Percentiles rank a stretch among this genome's conserved stretches.
phyloP scores from a whole-genome alignment of 192 early-diverging fungal genomes.

The Podila horticola region DNA sequence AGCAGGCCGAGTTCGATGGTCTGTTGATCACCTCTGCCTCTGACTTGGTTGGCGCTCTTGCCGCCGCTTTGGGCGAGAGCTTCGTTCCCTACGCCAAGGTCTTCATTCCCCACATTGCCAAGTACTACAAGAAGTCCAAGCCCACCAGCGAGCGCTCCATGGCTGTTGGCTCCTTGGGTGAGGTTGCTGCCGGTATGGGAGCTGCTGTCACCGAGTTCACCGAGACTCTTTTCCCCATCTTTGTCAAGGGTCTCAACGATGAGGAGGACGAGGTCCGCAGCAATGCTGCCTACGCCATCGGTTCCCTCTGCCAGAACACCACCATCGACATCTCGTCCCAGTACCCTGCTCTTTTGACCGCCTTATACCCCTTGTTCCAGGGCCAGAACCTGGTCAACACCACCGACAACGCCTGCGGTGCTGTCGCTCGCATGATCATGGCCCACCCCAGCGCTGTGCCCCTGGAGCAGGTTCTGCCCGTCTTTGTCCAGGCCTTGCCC shows the following conservation, averaged over 20 bases:
- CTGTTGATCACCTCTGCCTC: conserved; percentile 77
- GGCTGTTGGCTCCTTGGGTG: conserved; percentile 86
- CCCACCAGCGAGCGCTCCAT: conserved; percentile 81
- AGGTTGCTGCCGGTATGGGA: conserved; percentile 72
- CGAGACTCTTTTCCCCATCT: conserved; percentile 72
- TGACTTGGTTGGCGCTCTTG: conserved; percentile 83
- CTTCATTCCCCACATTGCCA: conserved; percentile 78
- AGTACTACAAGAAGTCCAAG: conserved; percentile 78
- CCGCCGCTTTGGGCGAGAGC: conserved; percentile 72
- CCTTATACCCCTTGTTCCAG: conserved; percentile 72
- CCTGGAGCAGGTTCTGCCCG: conserved; percentile 75
- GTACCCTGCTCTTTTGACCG: conserved; percentile 69
- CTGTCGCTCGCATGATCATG: conserved; percentile 80
- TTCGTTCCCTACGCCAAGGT: conserved; percentile 78
- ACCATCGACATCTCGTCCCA: conserved; percentile 49
- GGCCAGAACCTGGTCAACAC: conserved; percentile 59
- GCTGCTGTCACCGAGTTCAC: conserved; percentile 59
- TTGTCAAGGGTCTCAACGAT: conserved; percentile 75
- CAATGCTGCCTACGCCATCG: conserved; percentile 85
- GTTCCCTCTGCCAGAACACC: conserved; percentile 71
- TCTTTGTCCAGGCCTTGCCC: conserved; percentile 73
- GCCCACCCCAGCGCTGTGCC: conserved; percentile 75
- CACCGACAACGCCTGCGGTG: conserved; percentile 84
- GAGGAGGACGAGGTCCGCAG: conserved; percentile 82
- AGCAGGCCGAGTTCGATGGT: conserved; percentile 82